Evolutionary conservation across 208 protist genomes (phyloP), one percentile per base, ranked within the genome.

Genomic region (Leishmania mexicana): DNA sequence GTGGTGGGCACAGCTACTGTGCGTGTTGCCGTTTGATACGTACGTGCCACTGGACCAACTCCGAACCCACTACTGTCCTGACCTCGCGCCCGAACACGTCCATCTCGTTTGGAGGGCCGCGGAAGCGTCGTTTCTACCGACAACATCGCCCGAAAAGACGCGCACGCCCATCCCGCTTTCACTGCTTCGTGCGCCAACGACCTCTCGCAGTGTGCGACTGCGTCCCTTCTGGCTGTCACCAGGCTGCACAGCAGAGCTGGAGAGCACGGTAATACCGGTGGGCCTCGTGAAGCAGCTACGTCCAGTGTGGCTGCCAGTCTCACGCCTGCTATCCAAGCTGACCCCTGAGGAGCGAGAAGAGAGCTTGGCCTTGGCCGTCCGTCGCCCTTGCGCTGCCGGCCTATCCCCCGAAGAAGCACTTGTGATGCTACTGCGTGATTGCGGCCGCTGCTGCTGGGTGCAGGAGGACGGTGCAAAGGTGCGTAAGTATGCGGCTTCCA

Each of bases 141-240:
- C 49, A 21, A 35, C 38, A 1, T 42, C 65, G 40, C 24, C 31
- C 15, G 57, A 15, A 17, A 31, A 71, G 28, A 11, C 13, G 11
- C 10, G 31, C 35, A 80, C 80, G 53, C 83, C 83, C 0, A 81
- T 85, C 28, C 83, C 83, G 7, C 58, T 67, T 54, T 35, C 83
- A 0, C 62, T 85, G 24, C 83, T 85, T 17, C 83, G 78, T 45
- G n/a, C 83, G n/a, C 83, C 70, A 1, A 73, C 58, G n/a, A 19
- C 8, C 0, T 53, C 13, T 19, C 67, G 53, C 47, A 42, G 47
- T 38, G 83, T 94, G 47, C 92, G 94, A 15, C 83, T 96, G 71
- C 90, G 94, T 4, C 94, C 94, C 6, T 95, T 92, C 62, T 95
- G 88, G 88, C 81, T 97, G 31, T 81, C 94, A 17, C 94, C 94